Base-by-base conservation (phyloP, 2,329 filamentous ascomycete genomes). In the Reticulascus tulasneorum region DNA sequence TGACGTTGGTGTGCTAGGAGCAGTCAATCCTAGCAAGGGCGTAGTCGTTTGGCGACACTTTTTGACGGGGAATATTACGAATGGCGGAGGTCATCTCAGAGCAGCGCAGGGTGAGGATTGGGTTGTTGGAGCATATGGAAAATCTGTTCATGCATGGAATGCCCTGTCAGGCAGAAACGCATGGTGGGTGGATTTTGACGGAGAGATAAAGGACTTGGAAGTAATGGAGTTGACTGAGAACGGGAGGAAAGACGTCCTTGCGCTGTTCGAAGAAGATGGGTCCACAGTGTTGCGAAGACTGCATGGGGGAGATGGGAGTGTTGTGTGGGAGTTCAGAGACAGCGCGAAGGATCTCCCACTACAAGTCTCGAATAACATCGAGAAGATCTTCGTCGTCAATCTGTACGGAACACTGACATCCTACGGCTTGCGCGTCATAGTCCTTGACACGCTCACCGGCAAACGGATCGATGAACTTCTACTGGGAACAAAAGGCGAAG, bases 21-120 rank as follows among this genome's bases (percentile, higher is more conserved):
- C 91, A 2, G 75, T 97, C 29, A 94, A 96, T 51, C 93, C 93
- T 2, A 84, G 82, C 55, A 90, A 84, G 54, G 91, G 93, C 13
- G 73, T 77, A 3, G 56, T 96, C 12, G 76, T 96, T 3, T 98
- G 93, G 93, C 77, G 93, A 36, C 91, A 96, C 54, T 66, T 78
- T 35, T 60, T 94, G 29, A 64, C 73, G n/a, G 66, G 67, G 21
- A 69, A 69, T 30, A 49, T 63, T 22, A 69, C 69, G 28, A 59
- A 62, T 33, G 61, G 66, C 17, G 61, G 60, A 26, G 69, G 73
- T n/a, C 66, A 73, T 51, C 61, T 94, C 48, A 73, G 84, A 45
- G 79, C 84, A n/a, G 79, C 80, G n/a, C 81, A 89, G 47, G 84
- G 82, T 40, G 84, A 91, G 56, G 80, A 84, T 48, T 84, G 82